A percentile compares a stretch with the other conserved stretches of the same genome.
phyloP scores from a whole-genome alignment of 768 basidiomycete species.

The Cubamyces lactineus region DNA sequence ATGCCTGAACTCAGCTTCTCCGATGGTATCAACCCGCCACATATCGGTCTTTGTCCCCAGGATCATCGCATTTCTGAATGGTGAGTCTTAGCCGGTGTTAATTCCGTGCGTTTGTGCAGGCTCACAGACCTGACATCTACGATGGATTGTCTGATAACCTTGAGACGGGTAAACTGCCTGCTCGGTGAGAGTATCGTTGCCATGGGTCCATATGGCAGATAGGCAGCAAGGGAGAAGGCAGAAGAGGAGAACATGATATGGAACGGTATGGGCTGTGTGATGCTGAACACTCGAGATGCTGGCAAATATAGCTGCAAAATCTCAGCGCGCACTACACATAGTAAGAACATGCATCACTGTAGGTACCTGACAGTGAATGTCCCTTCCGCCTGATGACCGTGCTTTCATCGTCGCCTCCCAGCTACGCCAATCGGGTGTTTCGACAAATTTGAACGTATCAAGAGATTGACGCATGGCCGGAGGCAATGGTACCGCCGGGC shows the following conservation, averaged over 20 bases:
- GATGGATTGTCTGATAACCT: conserved; percentile 66
- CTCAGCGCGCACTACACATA: background rate
- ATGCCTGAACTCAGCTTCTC: conserved; percentile 62
- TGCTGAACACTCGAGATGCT: conserved; percentile 58
- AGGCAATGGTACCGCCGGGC: conserved; percentile 59
- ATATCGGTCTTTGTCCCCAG: conserved; percentile 68
- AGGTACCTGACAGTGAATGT: conserved; percentile 43
- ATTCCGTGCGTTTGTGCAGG: too few species aligned
- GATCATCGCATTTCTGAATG: conserved; percentile 47
- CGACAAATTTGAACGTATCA: conserved; percentile 43
- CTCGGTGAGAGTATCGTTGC: conserved; percentile 29
- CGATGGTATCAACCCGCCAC: conserved; percentile 67
- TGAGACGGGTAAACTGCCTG: conserved; percentile 50
- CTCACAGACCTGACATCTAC: conserved; percentile 61
- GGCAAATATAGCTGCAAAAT: conserved; percentile 53
- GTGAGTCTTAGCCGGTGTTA: background rate
- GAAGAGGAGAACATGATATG: conserved; percentile 63
- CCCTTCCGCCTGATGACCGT: conserved; percentile 24
- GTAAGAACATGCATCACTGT: background rate
- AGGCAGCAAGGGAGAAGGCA: conserved; percentile 57
- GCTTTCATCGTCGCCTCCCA: conserved; percentile 42
- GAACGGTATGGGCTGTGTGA: conserved; percentile 66
- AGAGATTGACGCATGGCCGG: conserved; percentile 39
- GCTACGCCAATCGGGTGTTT: conserved; percentile 53
- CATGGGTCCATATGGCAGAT: conserved; percentile 61